Evolutionary conservation across 768 basidiomycete genomes (phyloP), one percentile per base, ranked within the genome.

Genomic region (Pleurotus djamor): DNA sequence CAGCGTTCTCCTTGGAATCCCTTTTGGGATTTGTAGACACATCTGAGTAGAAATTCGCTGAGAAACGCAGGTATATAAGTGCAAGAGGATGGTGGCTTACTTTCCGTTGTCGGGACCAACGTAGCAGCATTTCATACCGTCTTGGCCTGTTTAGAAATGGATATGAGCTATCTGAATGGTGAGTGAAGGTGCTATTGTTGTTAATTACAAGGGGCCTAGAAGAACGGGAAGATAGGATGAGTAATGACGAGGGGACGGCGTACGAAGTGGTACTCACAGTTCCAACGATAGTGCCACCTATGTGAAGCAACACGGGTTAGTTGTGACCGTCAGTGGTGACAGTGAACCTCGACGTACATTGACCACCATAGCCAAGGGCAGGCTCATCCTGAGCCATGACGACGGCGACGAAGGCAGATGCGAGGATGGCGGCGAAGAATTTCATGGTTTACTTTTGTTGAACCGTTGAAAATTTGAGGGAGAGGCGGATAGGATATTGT

Each of bases 371-470:
- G 28, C 17, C 17, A 12, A 50, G 49, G 16, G 45, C 45, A 5
- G 49, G 49, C 49, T 50, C 49, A 33, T 50, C 49, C 49, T 50
- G 49, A 16, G 49, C 49, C 49, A 50, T 50, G 34, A 35, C 49
- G 34, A 33, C 49, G 34, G 28, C 34, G 28, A 35, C 49, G 49
- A 50, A 50, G 34, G 34, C 28, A 35, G 49, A 33, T 12, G 49
- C 49, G 49, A 50, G 49, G 49, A 50, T 16, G 9, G 34, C 32
- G 34, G 49, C 6, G 49, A 50, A 32, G 49, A 50, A 50, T 32
- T 50, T 50, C 49, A 50, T 50, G 34, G n/a, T 41, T 9, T 10
- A 10, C 10, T 10, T 41, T 41, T n/a, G 38, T n/a, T 41, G 9
- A n/a, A 41, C 10, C n/a, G 38, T 41, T 41, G 10, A 41, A 41